Evolutionary conservation across 495 filamentous ascomycete genomes (phyloP).

Genomic region (Hypoxylon lienhwacheense): DNA sequence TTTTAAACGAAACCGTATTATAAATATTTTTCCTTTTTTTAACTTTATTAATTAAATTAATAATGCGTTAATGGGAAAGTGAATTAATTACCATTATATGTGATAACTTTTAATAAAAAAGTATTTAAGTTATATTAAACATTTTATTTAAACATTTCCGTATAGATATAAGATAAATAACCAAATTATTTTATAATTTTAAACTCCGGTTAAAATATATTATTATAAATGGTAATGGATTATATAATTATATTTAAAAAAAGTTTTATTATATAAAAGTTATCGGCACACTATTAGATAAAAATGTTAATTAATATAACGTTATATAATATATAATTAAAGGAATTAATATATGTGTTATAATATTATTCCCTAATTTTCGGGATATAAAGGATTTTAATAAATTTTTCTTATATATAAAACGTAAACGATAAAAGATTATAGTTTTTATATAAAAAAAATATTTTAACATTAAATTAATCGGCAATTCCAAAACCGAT

Average conservation of each 20-base stretch:
- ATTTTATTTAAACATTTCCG: background rate
- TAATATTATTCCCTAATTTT: background rate
- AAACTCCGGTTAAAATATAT: background rate
- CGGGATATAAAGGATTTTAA: background rate
- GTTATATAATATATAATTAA: background rate
- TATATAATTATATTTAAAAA: background rate
- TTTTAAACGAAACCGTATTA: too few species aligned
- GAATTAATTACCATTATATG: too few species aligned
- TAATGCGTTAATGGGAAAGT: too few species aligned
- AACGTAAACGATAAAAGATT: background rate
- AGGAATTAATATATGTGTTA: background rate
- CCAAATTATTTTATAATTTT: background rate
- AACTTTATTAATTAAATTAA: background rate
- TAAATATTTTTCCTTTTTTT: background rate
- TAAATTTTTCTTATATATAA: background rate
- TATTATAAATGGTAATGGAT: background rate
- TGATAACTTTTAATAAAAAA: too few species aligned
- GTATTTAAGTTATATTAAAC: background rate
- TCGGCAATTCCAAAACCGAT: background rate
- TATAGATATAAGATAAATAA: too few species aligned
- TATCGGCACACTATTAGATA: background rate
- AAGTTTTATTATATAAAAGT: background rate
- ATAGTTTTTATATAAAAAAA: background rate
- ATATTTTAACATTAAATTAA: background rate
- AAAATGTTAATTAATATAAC: background rate